Base-by-base conservation (phyloP, 805 yeast genomes). In the Saturnispora sanitii region DNA sequence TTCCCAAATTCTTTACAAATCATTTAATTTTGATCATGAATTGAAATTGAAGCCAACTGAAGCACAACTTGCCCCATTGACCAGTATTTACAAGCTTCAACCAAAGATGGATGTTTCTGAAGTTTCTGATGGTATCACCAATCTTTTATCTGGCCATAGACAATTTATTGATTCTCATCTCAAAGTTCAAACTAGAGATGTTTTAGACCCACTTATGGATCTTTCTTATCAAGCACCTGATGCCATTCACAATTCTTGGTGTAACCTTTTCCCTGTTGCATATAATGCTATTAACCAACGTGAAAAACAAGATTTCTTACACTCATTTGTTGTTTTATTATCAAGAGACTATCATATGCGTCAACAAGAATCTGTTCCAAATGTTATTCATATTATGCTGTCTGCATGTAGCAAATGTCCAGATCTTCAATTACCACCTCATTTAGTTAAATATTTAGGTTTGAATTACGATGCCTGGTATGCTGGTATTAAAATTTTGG, bases 301-400 rank as follows among this genome's bases (percentile, higher is more conserved):
- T 40, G 95, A 88, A 45, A 78, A 80, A 49, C 75, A 81, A 42
- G 95, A 87, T 32, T 81, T 92, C 57, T 73, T 86, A n/a, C 77
- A 92, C 41, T 75, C 83, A 13, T 66, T 90, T 49, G 86, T 86
- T 13, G 71, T 82, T 0, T 64, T 92, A 35, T 62, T 92, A 34
- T 82, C 96, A 0, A 86, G 85, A 54, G 97, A 92, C 48, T 94
- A 85, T 54, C 96, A 90, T 53, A 75, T 79, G n/a, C 73, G 95
- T 35, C 98, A 94, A 62, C 77, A 82, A 35, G 92, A 85, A 45
- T 71, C 77, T 36, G 73, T 88, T 38, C 94, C 94, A 1, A 92
- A 92, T 55, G 95, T 87, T 2, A 73, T 94, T 8, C 85, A 83
- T 47, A 79, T 92, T 2, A 61, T 92, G 47, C 62, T 94, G 33